phyloP scores from a whole-genome alignment of 2,329 filamentous ascomycete genomes.

The Chaetothyriales sp. region DNA sequence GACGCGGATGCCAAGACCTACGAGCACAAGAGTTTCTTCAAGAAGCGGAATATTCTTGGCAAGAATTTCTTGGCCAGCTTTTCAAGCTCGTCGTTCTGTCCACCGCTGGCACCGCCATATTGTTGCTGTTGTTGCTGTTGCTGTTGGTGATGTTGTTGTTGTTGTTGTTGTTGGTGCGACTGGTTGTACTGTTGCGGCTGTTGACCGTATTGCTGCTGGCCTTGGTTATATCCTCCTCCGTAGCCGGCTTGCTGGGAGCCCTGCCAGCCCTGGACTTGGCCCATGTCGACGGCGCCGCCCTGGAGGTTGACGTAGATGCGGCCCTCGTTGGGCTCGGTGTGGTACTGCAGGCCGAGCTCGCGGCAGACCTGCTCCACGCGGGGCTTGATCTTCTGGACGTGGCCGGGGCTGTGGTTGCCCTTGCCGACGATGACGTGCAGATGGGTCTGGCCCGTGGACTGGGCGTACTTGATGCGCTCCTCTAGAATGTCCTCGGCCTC shows the following conservation, averaged over 20 bases:
- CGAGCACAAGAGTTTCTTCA: conserved; percentile 39
- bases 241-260: conserved; percentile 17
- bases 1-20: too few relatives aligned
- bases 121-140: conserved; percentile 34
- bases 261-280: conserved; percentile 15
- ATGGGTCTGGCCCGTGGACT: conserved; percentile 59
- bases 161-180: conserved; percentile 27
- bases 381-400: conserved; percentile 93
- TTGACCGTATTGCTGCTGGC: conserved; percentile 26
- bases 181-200: conserved; percentile 25
- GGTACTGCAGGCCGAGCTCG: conserved; percentile 68
- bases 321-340: conserved; percentile 79
- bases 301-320: conserved; percentile 78
- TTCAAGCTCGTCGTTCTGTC: conserved; percentile 44
- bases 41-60: conserved; percentile 46
- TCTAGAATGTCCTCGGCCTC: conserved; percentile 88
- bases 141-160: conserved; percentile 28
- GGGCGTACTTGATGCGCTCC: conserved; percentile 67
- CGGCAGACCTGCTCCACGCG: conserved; percentile 75
- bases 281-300: conserved; percentile 47
- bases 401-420: conserved; percentile 69
- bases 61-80: conserved; percentile 48
- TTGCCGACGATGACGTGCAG: conserved; percentile 93
- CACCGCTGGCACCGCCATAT: conserved; percentile 23
- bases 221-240: conserved; percentile 33